Evolutionary conservation across 306 rosid species (phyloP), one percentile per base, ranked within the genome.

Genomic region (Lathyrus aphaca): DNA sequence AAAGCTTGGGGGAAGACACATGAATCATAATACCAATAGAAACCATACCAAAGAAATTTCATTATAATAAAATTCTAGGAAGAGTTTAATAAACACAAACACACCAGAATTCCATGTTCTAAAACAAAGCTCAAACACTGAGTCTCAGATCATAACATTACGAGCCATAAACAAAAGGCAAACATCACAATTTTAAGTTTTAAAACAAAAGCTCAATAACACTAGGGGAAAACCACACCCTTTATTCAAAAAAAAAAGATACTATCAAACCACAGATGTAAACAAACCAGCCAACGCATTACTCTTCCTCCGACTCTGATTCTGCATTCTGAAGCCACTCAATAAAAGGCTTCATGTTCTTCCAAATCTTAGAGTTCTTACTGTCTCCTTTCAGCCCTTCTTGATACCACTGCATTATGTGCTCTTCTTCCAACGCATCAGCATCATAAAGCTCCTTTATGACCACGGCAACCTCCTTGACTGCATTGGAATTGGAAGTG

Each of bases 321-420:
- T 87, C 92, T 0, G 92, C 92, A 78, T 25, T 87, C 82, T 84
- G 89, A 38, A 87, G 89, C 92, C 92, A 87, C 0, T 75, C 79
- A 9, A 87, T 66, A 77, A 87, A 82, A 16, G 89, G 92, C 49
- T 71, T 40, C 14, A 66, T 77, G 53, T 82, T 87, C 82, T 87
- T 84, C 92, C 92, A 84, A 25, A 87, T 66, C 81, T 60, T 70
- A 0, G 89, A 77, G 69, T 63, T 66, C 81, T 82, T 84, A 51
- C 66, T 46, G 19, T 65, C 80, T 2, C 87, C 85, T 13, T 75
- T 82, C 63, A 77, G 66, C 10, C 92, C 92, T 35, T 63, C 59
- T 8, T 66, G 65, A 75, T 87, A 82, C 92, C 92, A 87, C 71
- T 72, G 74, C 30, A 82, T 51, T 44, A 82, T 84, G 71, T 32